Evolutionary conservation across 495 filamentous ascomycete species (phyloP), one percentile per base, ranked within the genome.

Genomic region (Emericellopsis terricola): DNA sequence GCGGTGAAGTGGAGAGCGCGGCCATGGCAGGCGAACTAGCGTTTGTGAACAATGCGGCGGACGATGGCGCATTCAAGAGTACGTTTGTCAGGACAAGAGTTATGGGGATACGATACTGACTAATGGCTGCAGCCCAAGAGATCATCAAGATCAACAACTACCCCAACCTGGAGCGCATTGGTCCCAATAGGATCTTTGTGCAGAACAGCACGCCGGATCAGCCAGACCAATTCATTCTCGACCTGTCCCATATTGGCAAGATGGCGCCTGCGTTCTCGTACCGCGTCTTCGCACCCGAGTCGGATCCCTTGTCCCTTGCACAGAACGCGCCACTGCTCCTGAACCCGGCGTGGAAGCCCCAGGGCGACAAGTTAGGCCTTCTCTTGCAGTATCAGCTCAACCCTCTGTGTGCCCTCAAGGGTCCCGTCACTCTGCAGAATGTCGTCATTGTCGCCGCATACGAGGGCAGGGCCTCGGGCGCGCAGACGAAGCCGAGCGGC

Each of bases 231-330:
- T 99, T 93, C 54, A 67, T 60, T 3, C 57, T 96, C 28, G 70
- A 80, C 41, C 51, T 82, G 2, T 61, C 72, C 7, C 75, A 69
- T 41, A 68, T 94, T 34, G 62, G 70, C 31, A 78, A 71, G 37
- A 76, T 81, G 8, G 65, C 78, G 0, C 75, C 89, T 2, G 89
- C 81, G 19, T 97, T 97, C 61, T 94, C 87, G 40, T 97, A 96
- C 50, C 80, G 87, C 51, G 59, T 94, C n/a, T 83, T 93, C 42
- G 49, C 85, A 19, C 77, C 89, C 19, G 64, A 65, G 29, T 40
- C 56, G 13, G 69, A 69, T 35, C 54, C 71, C 10, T 60, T 68
- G 17, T 48, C 71, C n/a, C 78, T 80, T 45, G 73, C 46, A 11
- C 39, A 51, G 16, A 47, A 61, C 23, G 59, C 76, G 15, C 89